Evolutionary conservation across 345 rosid genomes (phyloP), one percentile per base, ranked within the genome.

Genomic region (Erodium maritimum): DNA sequence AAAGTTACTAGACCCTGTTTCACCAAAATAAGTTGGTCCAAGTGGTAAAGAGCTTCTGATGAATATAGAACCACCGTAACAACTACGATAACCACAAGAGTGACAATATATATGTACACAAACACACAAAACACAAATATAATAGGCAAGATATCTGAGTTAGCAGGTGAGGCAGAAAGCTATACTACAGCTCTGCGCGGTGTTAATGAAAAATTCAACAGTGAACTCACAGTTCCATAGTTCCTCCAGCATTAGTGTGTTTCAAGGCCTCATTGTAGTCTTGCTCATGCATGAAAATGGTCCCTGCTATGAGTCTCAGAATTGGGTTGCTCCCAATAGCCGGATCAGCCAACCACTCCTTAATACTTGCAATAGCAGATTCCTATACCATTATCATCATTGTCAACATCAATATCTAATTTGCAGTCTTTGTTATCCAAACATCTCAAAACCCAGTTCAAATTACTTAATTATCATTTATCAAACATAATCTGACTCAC

Each of bases 241-340:
- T 87, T 54, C 99, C 95, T 45, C 96, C 99, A 63, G 88, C 66
- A 73, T 93, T 77, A 16, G 95, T 93, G 77, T 87, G 94, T 70
- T 89, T 93, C 64, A 93, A 80, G 66, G 96, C 96, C 69, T 93
- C 99, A 46, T 60, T 87, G 60, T 75, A 93, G 68, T 87, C 96
- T 70, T 93, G 95, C 54, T 89, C 95, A 34, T 89, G 91, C 97
- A 80, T 82, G 79, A 87, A 89, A 64, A 93, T 66, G 60, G 68
- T 89, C 54, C 99, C 99, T 65, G 99, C 97, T 68, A 89, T 80
- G 79, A 93, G 75, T 52, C 94, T 79, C 71, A 93, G 62, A 37
- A 65, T 80, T 21, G 79, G 54, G 71, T 89, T 93, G 78, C 69
- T 87, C 52, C 91, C 99, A 53, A 83, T 79, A 0, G 88, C 89